Base-by-base conservation (phyloP, 2,329 filamentous ascomycete species). In the Amylocarpus encephaloides region DNA sequence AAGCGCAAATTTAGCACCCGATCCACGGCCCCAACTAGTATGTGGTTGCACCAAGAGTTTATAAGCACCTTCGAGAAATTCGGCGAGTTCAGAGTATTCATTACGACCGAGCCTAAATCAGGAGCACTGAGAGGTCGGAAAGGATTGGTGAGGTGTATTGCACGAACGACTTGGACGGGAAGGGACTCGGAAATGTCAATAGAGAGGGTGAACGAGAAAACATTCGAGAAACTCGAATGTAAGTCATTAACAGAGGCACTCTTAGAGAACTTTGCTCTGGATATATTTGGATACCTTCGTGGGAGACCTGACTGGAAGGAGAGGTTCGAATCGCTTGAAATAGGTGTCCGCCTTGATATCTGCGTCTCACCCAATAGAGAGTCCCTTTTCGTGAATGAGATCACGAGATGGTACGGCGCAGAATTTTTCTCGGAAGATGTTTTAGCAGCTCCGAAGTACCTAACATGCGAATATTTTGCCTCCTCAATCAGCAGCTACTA, bases 401-500 rank as follows among this genome's bases (percentile, higher is more conserved):
- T 15, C 40, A 43, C 40, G 9, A 12, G 40, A 29, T 19, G 19
- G 12, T 43, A 43, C 29, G 9, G 19, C 29, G 40, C 40, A 9
- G 40, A 43, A 12, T 43, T 43, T 19, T 43, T 43, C 40, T 43
- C 40, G 22, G 40, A 43, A 19, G 19, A 19, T 30, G 29, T 43
- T 19, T 19, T 19, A 9, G 40, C 10, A 19, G 40, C 10, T 12
- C 40, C 40, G 12, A 43, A 43, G 29, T 43, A 43, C 19, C 19
- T 12, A 19, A 19, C 29, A 43, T 43, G 40, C 19, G 40, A 43
- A 19, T 12, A 43, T 12, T 19, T 43, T 43, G 40, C 40, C 10
- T 19, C 19, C 40, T 43, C 40, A 15, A 43, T 43, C 29, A 19
- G 12, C 18, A 43, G 40, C 12, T 43, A 43, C 40, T 19, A 19